Evolutionary conservation across 192 early-diverging fungal species (phyloP), one percentile per base, ranked within the genome.

Genomic region (Oehlia diaphana): DNA sequence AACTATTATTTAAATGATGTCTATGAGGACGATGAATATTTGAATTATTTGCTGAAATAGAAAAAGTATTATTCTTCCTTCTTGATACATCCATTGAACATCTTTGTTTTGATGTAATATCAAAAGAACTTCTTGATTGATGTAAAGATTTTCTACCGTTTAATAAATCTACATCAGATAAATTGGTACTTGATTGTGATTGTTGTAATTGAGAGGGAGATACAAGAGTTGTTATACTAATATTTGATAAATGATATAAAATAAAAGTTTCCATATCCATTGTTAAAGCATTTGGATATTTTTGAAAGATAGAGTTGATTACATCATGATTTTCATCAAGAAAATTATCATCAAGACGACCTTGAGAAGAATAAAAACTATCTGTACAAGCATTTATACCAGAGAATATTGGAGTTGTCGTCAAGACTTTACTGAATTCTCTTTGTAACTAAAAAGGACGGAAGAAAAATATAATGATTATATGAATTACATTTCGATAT

Each of bases 221-320:
- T 21, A 81, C 5, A 16, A 79, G 67, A 0, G 83, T 77, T 16
- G 72, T 50, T 6, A 72, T 74, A 28, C 87, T 82, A 49, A 86
- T 87, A 63, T 84, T 78, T 31, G 95, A 95, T 50, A 96, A 77
- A 78, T 97, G 96, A 82, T 93, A 92, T 69, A 98, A 78, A 87
- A 91, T 92, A 74, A 90, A 93, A 0, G 90, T 90, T 85, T 98
- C 95, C 96, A 98, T 98, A 81, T 98, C 95, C 33, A 98, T 80
- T 0, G 86, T 86, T 33, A 87, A 75, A 9, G 87, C 88, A 42
- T 81, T 79, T 65, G 92, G 92, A 73, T 90, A 84, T 68, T 81
- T 71, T 9, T 75, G 72, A 33, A 81, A 44, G 37, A 95, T 76
- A 28, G 84, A 67, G 0, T 76, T 73, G 14, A 98, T 77, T 21